These are phyloP conservation scores for Aspergillus pseudoglaucus DNA, from an alignment of 2,329 filamentous ascomycete species.

Conservation along the genomic window DNA sequence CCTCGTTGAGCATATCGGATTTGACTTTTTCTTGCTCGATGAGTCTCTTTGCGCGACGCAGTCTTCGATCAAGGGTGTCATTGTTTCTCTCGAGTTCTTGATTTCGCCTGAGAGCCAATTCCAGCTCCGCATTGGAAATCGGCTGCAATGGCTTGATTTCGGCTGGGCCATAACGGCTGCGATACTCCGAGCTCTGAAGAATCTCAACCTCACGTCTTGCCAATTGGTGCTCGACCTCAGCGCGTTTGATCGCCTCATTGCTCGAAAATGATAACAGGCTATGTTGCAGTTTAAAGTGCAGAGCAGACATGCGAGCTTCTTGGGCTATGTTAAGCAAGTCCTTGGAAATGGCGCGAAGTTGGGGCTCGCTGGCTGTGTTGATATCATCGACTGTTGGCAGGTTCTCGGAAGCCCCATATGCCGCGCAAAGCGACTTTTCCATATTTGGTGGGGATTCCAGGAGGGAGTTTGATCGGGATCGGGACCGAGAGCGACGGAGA, in stretches of 20 bases:
- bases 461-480: constrained; percentile 29
- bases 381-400: constrained; percentile 47
- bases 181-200: constrained; percentile 66
- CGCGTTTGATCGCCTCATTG: constrained; percentile 75
- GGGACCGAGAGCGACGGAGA: constrained; percentile 41
- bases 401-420: constrained; percentile 38
- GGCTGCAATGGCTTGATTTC: constrained; percentile 37
- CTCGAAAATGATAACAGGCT: constrained; percentile 78
- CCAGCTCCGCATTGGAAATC: constrained; percentile 46
- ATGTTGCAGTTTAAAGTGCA: constrained; percentile 86
- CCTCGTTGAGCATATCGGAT: constrained; percentile 62
- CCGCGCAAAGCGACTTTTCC: constrained; percentile 35
- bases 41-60: constrained; percentile 68
- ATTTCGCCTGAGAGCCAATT: constrained; percentile 54
- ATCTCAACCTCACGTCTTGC: constrained; percentile 82
- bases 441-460: constrained; percentile 45
- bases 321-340: constrained; percentile 50
- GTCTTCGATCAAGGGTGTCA: constrained; percentile 54
- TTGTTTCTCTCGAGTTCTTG: constrained; percentile 63
- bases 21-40: constrained; percentile 74
- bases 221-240: constrained; percentile 87
- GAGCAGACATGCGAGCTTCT: constrained; percentile 72
- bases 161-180: constrained; percentile 55
- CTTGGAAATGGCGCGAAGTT: constrained; percentile 50
- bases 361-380: constrained; percentile 44